Conservation (phyloP, 495 filamentous ascomycete genomes). For the Aspergillus carlsbadensis region DNA sequence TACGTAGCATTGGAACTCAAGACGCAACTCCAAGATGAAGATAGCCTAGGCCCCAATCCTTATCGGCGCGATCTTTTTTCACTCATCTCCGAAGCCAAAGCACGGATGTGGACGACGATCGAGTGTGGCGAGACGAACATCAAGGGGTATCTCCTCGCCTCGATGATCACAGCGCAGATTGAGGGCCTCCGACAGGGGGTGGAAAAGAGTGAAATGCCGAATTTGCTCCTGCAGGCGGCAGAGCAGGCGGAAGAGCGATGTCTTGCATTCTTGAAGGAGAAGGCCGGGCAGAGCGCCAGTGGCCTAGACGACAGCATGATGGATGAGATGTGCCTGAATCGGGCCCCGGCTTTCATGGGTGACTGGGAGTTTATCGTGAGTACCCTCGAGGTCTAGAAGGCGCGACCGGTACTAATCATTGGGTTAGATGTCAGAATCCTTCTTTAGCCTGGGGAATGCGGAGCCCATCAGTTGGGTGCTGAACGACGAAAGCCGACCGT, state of each 20-base stretch:
- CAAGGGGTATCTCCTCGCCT: slow-evolving; percentile 52
- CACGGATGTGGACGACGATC: slow-evolving; percentile 42
- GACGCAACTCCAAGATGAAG: slow-evolving; percentile 50
- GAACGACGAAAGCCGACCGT: background rate
- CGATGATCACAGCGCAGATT: slow-evolving; percentile 42
- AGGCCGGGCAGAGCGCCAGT: background rate
- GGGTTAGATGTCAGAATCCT: slow-evolving; percentile 8
- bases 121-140: slow-evolving; percentile 54
- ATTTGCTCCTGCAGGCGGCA: slow-evolving; percentile 33
- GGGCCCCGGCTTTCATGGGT: background rate
- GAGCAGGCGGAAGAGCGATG: slow-evolving; percentile 36
- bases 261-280: slow-evolving; percentile 31
- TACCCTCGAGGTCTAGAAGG: background rate
- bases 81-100: slow-evolving; percentile 44
- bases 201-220: slow-evolving; percentile 27
- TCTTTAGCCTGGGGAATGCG: background rate
- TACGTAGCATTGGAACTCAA: slow-evolving; percentile 49
- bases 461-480: slow-evolving; percentile 13
- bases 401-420: background rate
- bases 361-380: slow-evolving; percentile 17
- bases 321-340: background rate
- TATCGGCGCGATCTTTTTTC: slow-evolving; percentile 48
- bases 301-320: background rate
- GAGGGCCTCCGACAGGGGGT: slow-evolving; percentile 40
- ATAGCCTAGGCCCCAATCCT: slow-evolving; percentile 39